Conservation (phyloP, 2,329 filamentous ascomycete species). For the Furcasterigmium sp. region DNA sequence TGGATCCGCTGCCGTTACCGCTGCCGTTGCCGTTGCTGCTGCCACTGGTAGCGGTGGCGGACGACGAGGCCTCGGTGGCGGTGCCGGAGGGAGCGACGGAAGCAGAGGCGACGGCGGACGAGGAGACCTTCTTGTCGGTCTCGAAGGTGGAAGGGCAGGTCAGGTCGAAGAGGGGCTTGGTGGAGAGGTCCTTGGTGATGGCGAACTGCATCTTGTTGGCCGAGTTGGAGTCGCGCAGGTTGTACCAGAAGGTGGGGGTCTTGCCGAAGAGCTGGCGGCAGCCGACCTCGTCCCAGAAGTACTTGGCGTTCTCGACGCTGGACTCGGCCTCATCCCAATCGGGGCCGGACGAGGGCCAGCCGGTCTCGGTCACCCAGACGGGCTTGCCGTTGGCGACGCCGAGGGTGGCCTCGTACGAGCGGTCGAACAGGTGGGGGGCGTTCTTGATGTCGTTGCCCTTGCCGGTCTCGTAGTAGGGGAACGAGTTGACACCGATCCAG, state of each 20-base stretch:
- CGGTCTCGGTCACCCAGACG: conserved; percentile 60
- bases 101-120: conserved; percentile 13
- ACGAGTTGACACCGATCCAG: conserved; percentile 61
- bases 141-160: conserved; percentile 42
- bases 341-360: conserved; percentile 55
- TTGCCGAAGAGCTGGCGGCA: conserved; percentile 54
- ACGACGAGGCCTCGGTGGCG: conserved; percentile 10
- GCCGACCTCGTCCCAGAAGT: conserved; percentile 58
- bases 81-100: conserved; percentile 11
- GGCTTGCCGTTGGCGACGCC: conserved; percentile 45
- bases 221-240: conserved; percentile 55
- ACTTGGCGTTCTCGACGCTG: conserved; percentile 52
- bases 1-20: conserved; percentile 1
- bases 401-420: conserved; percentile 36
- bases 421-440: conserved; percentile 48
- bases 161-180: conserved; percentile 46
- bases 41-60: conserved; percentile 11
- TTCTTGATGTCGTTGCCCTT: conserved; percentile 52
- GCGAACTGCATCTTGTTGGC: conserved; percentile 54
- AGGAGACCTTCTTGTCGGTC: conserved; percentile 20
- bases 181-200: conserved; percentile 48
- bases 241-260: conserved; percentile 57
- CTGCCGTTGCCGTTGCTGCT: conserved; percentile 11
- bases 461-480: conserved; percentile 59
- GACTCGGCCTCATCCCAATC: conserved; percentile 50